Evolutionary conservation across 2,329 filamentous ascomycete species (phyloP).

Genomic region (Calonectria hongkongensis): DNA sequence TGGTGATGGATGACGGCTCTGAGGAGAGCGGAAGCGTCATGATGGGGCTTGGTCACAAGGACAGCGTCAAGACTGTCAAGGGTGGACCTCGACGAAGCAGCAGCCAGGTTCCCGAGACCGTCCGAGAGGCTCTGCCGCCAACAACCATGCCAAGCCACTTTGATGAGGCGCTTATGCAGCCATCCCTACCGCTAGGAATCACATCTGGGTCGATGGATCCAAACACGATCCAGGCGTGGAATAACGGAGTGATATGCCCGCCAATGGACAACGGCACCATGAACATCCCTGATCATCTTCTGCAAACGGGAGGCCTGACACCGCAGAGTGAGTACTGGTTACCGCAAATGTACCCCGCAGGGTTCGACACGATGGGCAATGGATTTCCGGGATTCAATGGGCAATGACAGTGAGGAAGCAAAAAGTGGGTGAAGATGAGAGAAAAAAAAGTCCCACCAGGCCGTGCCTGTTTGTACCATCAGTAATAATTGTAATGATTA

Average conservation of each 20-base stretch:
- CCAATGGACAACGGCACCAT: conserved; percentile 47
- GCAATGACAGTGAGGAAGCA: conserved; percentile 40
- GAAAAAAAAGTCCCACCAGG: conserved; percentile 21
- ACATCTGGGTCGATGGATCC: conserved; percentile 42
- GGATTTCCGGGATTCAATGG: conserved; percentile 54
- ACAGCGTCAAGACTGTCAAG: conserved; percentile 58
- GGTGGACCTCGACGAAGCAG: conserved; percentile 47
- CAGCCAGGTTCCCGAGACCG: conserved; percentile 52
- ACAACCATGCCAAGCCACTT: conserved; percentile 42
- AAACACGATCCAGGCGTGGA: conserved; percentile 57
- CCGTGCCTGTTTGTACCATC: conserved; percentile 47
- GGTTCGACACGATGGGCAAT: conserved; percentile 48
- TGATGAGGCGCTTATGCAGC: conserved; percentile 49
- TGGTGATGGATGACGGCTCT: conserved; percentile 62
- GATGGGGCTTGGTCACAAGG: conserved; percentile 52
- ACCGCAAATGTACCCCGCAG: conserved; percentile 53
- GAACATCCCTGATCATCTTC: conserved; percentile 51
- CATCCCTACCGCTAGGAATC: conserved; percentile 43
- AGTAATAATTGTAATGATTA: conserved; percentile 44
- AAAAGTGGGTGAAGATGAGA: neutral
- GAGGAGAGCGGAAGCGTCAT: conserved; percentile 61
- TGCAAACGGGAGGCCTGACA: conserved; percentile 46
- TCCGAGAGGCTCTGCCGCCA: conserved; percentile 45
- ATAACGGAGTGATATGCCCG: conserved; percentile 53
- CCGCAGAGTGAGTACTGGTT: conserved; percentile 54